Conservation (phyloP, 768 basidiomycete species). For the Boletus rubescentipes region DNA sequence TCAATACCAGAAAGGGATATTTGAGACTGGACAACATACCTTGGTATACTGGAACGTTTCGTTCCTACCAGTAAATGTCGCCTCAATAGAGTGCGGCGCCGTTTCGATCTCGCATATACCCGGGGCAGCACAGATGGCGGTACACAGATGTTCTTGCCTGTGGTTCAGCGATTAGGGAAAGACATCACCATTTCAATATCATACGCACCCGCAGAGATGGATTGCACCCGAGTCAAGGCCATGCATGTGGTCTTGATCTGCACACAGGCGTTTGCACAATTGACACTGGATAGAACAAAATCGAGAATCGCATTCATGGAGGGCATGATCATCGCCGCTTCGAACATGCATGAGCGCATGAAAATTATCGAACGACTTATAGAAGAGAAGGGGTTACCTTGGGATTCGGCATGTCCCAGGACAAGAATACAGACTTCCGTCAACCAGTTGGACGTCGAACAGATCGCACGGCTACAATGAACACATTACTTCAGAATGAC, state of each 20-base stretch:
- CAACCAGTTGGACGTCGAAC: conserved; percentile 26
- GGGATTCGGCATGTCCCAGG: conserved; percentile 42
- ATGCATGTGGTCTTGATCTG: conserved; percentile 50
- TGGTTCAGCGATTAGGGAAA: not conserved
- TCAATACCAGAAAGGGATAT: not conserved
- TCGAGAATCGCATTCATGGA: conserved; percentile 50
- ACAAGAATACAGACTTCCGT: conserved; percentile 41
- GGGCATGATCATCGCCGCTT: conserved; percentile 45
- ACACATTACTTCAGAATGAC: not conserved
- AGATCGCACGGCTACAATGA: conserved; percentile 42
- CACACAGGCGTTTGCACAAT: conserved; percentile 55
- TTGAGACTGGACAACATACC: conserved; percentile 31
- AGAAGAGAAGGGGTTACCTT: conserved; percentile 30
- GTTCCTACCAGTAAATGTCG: conserved; percentile 58
- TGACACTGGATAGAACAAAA: conserved; percentile 55
- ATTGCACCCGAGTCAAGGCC: conserved; percentile 38
- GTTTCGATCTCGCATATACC: conserved; percentile 63
- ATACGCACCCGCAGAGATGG: conserved; percentile 58
- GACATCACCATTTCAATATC: not conserved
- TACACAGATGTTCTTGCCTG: conserved; percentile 55
- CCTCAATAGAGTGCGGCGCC: conserved; percentile 56
- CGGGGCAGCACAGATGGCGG: conserved; percentile 37
- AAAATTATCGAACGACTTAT: not conserved
- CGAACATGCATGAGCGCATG: not conserved
- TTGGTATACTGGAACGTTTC: conserved; percentile 68